These are phyloP conservation scores for Nectriaceae sp. DNA, from an alignment of 2,329 filamentous ascomycete species.

Conservation along the genomic window DNA sequence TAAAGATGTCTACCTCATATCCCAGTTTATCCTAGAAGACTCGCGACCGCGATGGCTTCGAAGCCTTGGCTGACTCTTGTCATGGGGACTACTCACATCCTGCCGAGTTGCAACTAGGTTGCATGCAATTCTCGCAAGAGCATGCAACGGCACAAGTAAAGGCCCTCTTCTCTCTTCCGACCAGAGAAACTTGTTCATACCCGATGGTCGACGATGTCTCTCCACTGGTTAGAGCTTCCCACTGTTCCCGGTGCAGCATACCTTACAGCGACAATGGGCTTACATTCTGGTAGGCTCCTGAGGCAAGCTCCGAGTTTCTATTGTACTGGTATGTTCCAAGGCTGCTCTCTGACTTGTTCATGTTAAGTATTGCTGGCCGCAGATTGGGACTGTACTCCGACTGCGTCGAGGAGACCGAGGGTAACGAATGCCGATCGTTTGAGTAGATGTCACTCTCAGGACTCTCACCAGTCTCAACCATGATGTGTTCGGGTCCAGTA, in stretches of 20 bases:
- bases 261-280: neutral
- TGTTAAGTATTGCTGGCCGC: slow-evolving; percentile 3
- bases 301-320: neutral
- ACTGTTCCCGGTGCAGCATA: neutral
- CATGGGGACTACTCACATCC: neutral
- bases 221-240: slow-evolving; percentile 4
- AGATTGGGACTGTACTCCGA: slow-evolving; percentile 7
- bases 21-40: slow-evolving; percentile 6
- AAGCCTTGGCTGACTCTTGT: neutral
- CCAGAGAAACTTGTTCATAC: neutral
- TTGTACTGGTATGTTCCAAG: neutral
- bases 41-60: slow-evolving; percentile 14
- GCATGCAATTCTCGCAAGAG: neutral
- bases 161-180: neutral
- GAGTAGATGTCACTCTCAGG: slow-evolving; percentile 9
- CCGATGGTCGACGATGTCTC: neutral
- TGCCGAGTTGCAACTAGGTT: neutral
- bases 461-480: neutral
- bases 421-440: slow-evolving; percentile 10
- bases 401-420: slow-evolving; percentile 21
- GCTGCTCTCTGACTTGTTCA: neutral
- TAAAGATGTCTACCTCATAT: slow-evolving; percentile 6
- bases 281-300: neutral
- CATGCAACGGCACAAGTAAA: neutral
- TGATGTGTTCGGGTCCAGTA: neutral